Base-by-base conservation (phyloP, 768 basidiomycete species). In the Gyrodon lividus region DNA sequence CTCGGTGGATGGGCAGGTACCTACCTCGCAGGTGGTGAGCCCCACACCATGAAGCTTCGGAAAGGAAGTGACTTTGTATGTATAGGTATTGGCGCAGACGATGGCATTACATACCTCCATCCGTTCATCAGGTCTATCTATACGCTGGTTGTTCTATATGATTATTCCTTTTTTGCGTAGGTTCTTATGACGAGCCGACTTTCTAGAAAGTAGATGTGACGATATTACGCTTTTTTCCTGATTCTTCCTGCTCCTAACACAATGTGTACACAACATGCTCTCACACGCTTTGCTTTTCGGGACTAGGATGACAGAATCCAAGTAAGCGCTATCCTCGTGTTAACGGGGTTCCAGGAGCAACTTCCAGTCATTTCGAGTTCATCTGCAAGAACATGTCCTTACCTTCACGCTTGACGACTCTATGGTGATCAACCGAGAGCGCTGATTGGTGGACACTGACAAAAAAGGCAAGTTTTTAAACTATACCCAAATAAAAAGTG, bases 1-100 rank as follows among this genome's bases (percentile, higher is more conserved):
- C n/a, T 57, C 73, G 55, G 70, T 73, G 38, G 66, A 75, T 50
- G 76, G 75, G 38, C 63, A 62, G 22, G 72, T 67, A 54, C 62
- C 55, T 59, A 59, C 68, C 55, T 52, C 66, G 10, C 66, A 59
- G 64, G 70, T 61, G 64, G 68, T 71, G 57, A 70, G 68, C 68
- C 62, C 66, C 51, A 42, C 59, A 58, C 64, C 60, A 57, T 71
- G 59, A 70, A 59, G 59, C 54, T 46, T 57, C 51, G 45, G 52
- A 58, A 58, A 56, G 60, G 62, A 57, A 65, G 54, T 71, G 61
- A 72, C 69, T 65, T 60, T 30, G 54, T 34, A 54, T 61, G 57
- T 64, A 59, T 52, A 69, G 69, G 62, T 41, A 58, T 42, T 56
- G 33, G 57, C 50, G 22, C 68, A 52, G 48, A 61, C 55, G 44